Evolutionary conservation across 768 basidiomycete genomes (phyloP).

Genomic region (Tricholoma furcatifolium): DNA sequence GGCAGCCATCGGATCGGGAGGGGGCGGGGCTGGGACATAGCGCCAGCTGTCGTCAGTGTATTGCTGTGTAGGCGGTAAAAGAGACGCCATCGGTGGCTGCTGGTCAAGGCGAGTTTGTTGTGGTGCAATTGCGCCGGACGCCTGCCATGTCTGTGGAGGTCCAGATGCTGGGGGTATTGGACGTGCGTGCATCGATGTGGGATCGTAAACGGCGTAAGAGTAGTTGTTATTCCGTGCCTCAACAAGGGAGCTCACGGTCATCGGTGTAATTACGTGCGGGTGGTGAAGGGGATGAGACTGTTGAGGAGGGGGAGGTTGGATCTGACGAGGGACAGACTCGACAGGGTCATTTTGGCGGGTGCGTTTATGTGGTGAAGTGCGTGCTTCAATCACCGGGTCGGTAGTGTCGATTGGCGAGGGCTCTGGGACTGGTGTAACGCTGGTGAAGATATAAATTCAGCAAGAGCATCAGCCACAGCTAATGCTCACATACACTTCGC

Average conservation of each 20-base stretch:
- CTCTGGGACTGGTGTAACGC: constrained; percentile 19
- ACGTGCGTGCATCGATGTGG: constrained; percentile 34
- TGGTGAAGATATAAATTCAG: neutral
- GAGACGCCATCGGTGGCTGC: constrained; percentile 39
- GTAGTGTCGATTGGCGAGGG: constrained; percentile 11
- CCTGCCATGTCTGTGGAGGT: constrained; percentile 66
- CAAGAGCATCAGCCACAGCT: neutral
- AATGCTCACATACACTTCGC: constrained; percentile 57
- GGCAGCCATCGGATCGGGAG: constrained; percentile 46
- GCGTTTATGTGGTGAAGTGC: constrained; percentile 11
- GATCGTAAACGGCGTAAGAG: constrained; percentile 35
- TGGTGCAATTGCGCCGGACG: constrained; percentile 57
- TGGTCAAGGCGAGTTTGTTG: constrained; percentile 61
- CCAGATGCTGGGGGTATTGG: constrained; percentile 44
- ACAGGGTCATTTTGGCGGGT: constrained; percentile 5
- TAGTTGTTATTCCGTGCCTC: constrained; percentile 32
- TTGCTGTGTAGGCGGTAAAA: constrained; percentile 43
- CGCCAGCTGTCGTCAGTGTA: constrained; percentile 59
- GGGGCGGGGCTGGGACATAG: constrained; percentile 43
- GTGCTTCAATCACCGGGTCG: constrained; percentile 8
- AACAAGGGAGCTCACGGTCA: constrained; percentile 30
- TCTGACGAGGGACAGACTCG: constrained; percentile 11
- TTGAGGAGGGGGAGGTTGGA: constrained; percentile 11
- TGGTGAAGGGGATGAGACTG: constrained; percentile 18
- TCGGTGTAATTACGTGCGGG: constrained; percentile 20